Conservation (phyloP, 2,329 filamentous ascomycete genomes). For the Exophiala viscosa region DNA sequence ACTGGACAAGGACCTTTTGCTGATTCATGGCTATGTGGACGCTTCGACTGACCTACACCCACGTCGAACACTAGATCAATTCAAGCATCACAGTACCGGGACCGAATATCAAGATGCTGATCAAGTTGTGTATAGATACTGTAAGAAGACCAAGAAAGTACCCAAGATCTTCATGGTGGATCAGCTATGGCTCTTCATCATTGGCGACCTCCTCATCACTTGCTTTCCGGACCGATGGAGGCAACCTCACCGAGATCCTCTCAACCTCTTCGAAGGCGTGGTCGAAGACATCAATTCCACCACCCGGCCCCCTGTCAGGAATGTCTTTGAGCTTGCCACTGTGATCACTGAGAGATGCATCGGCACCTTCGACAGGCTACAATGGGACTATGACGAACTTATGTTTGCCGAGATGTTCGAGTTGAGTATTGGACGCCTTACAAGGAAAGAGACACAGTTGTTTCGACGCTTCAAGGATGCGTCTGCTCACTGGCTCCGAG, state of each 20-base stretch:
- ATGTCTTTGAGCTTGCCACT: slow-evolving; percentile 60
- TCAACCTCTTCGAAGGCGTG: slow-evolving; percentile 61
- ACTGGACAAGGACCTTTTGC: slow-evolving; percentile 41
- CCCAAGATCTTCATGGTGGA: slow-evolving; percentile 61
- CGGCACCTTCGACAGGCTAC: slow-evolving; percentile 59
- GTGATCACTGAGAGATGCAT: slow-evolving; percentile 59
- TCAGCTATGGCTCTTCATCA: slow-evolving; percentile 64
- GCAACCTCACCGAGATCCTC: slow-evolving; percentile 40
- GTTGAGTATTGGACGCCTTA: slow-evolving; percentile 55
- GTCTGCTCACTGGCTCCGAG: slow-evolving; percentile 51
- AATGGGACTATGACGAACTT: slow-evolving; percentile 54
- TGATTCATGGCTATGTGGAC: slow-evolving; percentile 48
- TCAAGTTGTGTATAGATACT: slow-evolving; percentile 63
- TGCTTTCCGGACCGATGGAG: slow-evolving; percentile 58
- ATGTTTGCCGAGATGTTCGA: slow-evolving; percentile 68
- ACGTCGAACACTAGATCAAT: slow-evolving; percentile 62
- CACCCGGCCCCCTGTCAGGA: slow-evolving; percentile 56
- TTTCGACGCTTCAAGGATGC: slow-evolving; percentile 58
- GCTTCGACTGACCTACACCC: slow-evolving; percentile 53
- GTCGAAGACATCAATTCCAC: slow-evolving; percentile 65
- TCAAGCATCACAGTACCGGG: slow-evolving; percentile 59
- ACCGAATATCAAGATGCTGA: slow-evolving; percentile 58
- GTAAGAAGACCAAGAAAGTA: slow-evolving; percentile 29
- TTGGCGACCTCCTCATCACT: slow-evolving; percentile 58
- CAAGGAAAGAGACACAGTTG: slow-evolving; percentile 54